Conservation (phyloP, 2,329 filamentous ascomycete species). For the Exophiala viscosa region DNA sequence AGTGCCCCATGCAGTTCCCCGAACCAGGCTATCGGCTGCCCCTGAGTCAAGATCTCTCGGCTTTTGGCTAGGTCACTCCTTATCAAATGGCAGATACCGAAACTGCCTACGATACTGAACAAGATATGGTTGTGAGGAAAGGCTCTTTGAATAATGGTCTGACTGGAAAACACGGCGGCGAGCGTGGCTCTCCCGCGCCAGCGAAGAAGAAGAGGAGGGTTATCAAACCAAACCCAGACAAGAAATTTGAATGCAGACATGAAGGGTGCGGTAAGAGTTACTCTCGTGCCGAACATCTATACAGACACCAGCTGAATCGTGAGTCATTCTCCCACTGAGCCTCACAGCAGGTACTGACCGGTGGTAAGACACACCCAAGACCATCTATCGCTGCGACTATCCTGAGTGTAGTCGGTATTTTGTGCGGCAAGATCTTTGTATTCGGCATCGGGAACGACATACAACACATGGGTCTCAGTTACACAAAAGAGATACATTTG, state of each 20-base stretch:
- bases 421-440: slow-evolving; percentile 87
- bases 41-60: neutral
- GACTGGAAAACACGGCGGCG: neutral
- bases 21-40: neutral
- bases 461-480: slow-evolving; percentile 58
- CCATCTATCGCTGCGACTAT: slow-evolving; percentile 91
- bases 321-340: slow-evolving; percentile 36
- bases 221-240: slow-evolving; percentile 45
- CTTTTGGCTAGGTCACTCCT: neutral
- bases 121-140: slow-evolving; percentile 11
- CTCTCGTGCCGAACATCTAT: slow-evolving; percentile 92
- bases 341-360: neutral
- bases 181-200: slow-evolving; percentile 10
- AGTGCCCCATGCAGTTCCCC: neutral
- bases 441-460: slow-evolving; percentile 77
- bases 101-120: slow-evolving; percentile 8
- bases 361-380: slow-evolving; percentile 77
- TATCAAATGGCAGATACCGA: slow-evolving; percentile 19
- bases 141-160: slow-evolving; percentile 8
- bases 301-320: slow-evolving; percentile 94
- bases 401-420: slow-evolving; percentile 86
- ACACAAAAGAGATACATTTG: slow-evolving; percentile 47
- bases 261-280: slow-evolving; percentile 93
- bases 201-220: slow-evolving; percentile 44
- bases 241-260: slow-evolving; percentile 72